Base-by-base conservation (phyloP, 495 filamentous ascomycete genomes). In the Daldinia loculata region DNA sequence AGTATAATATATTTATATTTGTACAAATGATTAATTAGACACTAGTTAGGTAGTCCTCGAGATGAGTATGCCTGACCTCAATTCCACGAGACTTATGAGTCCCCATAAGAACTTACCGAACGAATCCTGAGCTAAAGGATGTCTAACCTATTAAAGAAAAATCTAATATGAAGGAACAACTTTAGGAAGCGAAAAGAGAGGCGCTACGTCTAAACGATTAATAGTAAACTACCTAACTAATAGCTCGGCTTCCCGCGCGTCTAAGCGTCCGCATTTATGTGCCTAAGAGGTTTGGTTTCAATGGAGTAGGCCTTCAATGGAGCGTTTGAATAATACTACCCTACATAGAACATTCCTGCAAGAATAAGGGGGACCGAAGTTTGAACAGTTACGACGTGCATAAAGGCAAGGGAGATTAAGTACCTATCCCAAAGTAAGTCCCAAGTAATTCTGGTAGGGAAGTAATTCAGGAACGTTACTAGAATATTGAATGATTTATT, bases 371-470 rank as follows among this genome's bases (percentile, higher is more conserved):
- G 69, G 9, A 24, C 43, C 39, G 45, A 12, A 32, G 61, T 58
- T 50, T 32, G 62, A 59, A 51, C 63, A 55, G 39, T 38, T 30
- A 60, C 57, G 48, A 52, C 53, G 30, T 61, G 69, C 64, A 72
- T 72, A 59, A 72, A 63, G 61, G 69, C 59, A 71, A 63, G 59
- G 69, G 69, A 71, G 69, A 71, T 71, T 71, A 67, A 55, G 34
- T 67, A n/a, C 29, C 38, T 6, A 11, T 53, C 29, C 26, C 53
- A 24, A 34, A 24, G 43, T 48, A 22, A 19, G 6, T 24, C 43
- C n/a, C n/a, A 45, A 45, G 41, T 56, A 22, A 30, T 15, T 34
- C 24, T 51, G 24, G 39, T 52, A 61, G 34, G 38, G 22, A 61
- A 59, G 43, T 56, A 39, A 30, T 56, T 48, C 59, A 69, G 66